A percentile compares a stretch with the other conserved stretches of the same genome.
Evolutionary conservation across 2,329 filamentous ascomycete genomes (phyloP).

Genomic region (Fusarium ambrosium): DNA sequence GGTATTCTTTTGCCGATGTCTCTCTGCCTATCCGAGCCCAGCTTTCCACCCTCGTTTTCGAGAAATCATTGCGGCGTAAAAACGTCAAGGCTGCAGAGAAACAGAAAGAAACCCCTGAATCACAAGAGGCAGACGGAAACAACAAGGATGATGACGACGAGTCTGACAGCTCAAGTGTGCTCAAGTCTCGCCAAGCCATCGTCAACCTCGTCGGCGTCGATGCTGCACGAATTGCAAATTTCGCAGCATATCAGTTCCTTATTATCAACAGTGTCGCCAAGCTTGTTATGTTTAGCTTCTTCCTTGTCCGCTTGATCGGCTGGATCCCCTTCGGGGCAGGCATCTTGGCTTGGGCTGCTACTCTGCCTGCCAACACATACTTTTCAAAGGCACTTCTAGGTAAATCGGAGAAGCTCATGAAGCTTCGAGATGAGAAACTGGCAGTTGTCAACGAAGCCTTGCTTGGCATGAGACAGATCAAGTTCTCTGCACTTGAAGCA

Average conservation of each 20-base stretch:
- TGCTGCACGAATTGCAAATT: slow-evolving; percentile 76
- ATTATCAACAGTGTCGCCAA: slow-evolving; percentile 74
- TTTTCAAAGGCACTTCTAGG: slow-evolving; percentile 74
- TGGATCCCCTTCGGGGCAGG: slow-evolving; percentile 78
- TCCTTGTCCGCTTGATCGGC: slow-evolving; percentile 78
- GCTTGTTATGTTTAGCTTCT: slow-evolving; percentile 73
- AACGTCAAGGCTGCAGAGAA: slow-evolving; percentile 77
- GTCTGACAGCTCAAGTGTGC: slow-evolving; percentile 49
- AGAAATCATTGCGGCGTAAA: slow-evolving; percentile 82
- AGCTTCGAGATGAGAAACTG: slow-evolving; percentile 80
- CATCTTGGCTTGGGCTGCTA: slow-evolving; percentile 72
- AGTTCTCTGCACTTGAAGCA: slow-evolving; percentile 81
- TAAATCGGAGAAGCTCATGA: slow-evolving; percentile 80
- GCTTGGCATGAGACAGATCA: slow-evolving; percentile 86
- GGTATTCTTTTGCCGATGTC: slow-evolving; percentile 74
- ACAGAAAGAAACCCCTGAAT: slow-evolving; percentile 52
- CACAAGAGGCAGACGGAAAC: slow-evolving; percentile 57
- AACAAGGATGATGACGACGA: slow-evolving; percentile 67
- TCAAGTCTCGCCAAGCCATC: slow-evolving; percentile 73
- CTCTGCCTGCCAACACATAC: slow-evolving; percentile 77
- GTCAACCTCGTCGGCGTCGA: slow-evolving; percentile 87
- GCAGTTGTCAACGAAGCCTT: slow-evolving; percentile 82
- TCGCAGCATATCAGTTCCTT: slow-evolving; percentile 74
- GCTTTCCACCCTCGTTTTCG: slow-evolving; percentile 79
- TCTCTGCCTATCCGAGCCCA: slow-evolving; percentile 77